Evolutionary conservation across 305 asterid genomes (phyloP).

Genomic region (Striga hermonthica): DNA sequence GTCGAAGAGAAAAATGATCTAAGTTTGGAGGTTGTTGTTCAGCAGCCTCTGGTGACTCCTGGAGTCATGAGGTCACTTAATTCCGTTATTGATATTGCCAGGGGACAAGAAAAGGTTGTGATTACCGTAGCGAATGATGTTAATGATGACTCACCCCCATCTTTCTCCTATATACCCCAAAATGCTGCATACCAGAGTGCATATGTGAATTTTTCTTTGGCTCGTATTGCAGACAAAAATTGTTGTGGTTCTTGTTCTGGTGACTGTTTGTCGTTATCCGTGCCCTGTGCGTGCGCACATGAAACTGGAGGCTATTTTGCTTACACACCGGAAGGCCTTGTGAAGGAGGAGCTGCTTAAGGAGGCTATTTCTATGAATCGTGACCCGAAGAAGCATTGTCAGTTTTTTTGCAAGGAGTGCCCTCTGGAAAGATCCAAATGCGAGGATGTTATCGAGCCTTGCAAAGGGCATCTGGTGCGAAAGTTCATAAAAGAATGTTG

Average conservation of each 20-base stretch:
- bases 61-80: conserved; percentile 36
- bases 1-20: conserved; percentile 36
- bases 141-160: conserved; percentile 53
- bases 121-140: conserved; percentile 65
- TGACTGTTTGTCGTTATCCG: conserved; percentile 62
- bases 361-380: conserved; percentile 78
- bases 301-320: conserved; percentile 77
- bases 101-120: conserved; percentile 72
- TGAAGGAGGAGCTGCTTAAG: conserved; percentile 66
- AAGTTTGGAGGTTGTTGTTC: conserved; percentile 40
- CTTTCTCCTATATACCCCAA: conserved; percentile 70
- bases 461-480: conserved; percentile 86
- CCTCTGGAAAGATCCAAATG: conserved; percentile 77
- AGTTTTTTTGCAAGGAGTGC: conserved; percentile 69
- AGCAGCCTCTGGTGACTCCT: conserved; percentile 33
- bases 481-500: conserved; percentile 89
- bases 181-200: conserved; percentile 73
- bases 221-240: conserved; percentile 62
- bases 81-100: conserved; percentile 63
- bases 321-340: conserved; percentile 76
- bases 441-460: conserved; percentile 55
- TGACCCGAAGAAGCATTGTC: conserved; percentile 64
- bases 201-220: conserved; percentile 58
- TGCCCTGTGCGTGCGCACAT: conserved; percentile 69
- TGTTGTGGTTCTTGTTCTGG: conserved; percentile 68